Percentiles rank a stretch among this genome's conserved stretches.
phyloP scores from a whole-genome alignment of 2,329 filamentous ascomycete species.

The Colletotrichum viniferum region DNA sequence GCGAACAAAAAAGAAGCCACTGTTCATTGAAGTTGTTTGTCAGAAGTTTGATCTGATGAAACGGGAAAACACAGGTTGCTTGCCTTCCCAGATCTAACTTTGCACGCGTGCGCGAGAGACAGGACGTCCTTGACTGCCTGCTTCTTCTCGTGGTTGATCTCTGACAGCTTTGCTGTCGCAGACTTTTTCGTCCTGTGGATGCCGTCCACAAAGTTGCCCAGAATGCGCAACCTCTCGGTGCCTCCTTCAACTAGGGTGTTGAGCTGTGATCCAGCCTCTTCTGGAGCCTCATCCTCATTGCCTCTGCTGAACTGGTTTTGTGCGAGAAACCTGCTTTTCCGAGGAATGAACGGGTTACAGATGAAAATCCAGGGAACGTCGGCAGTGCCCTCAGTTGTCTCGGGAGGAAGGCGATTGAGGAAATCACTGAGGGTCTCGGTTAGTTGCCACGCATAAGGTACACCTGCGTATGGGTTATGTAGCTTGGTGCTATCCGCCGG shows the following conservation, averaged over 20 bases:
- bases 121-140: conserved; percentile 60
- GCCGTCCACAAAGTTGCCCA: conserved; percentile 51
- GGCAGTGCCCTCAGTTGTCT: conserved; percentile 54
- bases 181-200: conserved; percentile 42
- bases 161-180: conserved; percentile 41
- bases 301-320: conserved; percentile 43
- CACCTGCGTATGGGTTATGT: conserved; percentile 65
- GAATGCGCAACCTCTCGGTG: conserved; percentile 50
- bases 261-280: conserved; percentile 49
- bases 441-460: conserved; percentile 63
- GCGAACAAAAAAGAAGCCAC: conserved; percentile 76
- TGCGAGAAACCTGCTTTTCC: conserved; percentile 35
- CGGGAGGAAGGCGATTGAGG: conserved; percentile 69
- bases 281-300: conserved; percentile 54
- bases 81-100: conserved; percentile 71
- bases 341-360: conserved; percentile 63
- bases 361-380: conserved; percentile 74
- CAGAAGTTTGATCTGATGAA: background rate
- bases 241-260: conserved; percentile 57
- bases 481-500: conserved; percentile 30
- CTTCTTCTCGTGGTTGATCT: conserved; percentile 55
- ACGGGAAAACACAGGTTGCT: background rate
- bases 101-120: conserved; percentile 61
- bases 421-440: conserved; percentile 70
- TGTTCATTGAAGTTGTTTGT: conserved; percentile 29